Conservation (phyloP, 371 early-diverging fungal species). For the Gilbertella persicaria region DNA sequence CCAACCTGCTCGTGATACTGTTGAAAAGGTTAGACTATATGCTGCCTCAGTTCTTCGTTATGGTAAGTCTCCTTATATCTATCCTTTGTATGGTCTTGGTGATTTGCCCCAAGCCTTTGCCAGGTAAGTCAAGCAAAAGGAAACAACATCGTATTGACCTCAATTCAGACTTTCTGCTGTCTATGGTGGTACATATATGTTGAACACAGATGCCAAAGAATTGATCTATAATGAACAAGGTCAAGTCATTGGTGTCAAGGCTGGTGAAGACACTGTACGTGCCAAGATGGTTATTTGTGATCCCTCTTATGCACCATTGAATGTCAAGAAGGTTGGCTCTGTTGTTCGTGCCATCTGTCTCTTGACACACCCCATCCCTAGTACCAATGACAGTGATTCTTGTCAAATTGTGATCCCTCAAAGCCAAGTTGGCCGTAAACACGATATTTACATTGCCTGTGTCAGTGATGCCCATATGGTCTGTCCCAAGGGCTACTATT, state of each 20-base stretch:
- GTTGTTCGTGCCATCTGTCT: conserved; percentile 96
- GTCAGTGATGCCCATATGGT: conserved; percentile 91
- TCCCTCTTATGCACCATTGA: conserved; percentile 86
- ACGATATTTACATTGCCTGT: conserved; percentile 95
- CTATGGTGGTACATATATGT: conserved; percentile 98
- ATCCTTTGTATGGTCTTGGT: conserved; percentile 99
- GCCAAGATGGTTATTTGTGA: conserved; percentile 93
- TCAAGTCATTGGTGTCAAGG: conserved; percentile 84
- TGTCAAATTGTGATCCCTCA: conserved; percentile 97
- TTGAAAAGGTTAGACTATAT: conserved; percentile 93
- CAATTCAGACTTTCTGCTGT: conserved; percentile 82
- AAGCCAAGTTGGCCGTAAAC: conserved; percentile 89
- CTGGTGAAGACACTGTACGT: conserved; percentile 81
- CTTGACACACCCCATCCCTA: conserved; percentile 91
- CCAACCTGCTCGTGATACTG: conserved; percentile 89
- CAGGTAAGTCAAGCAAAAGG: conserved; percentile 57
- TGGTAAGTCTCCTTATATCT: conserved; percentile 99
- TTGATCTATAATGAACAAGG: conserved; percentile 81
- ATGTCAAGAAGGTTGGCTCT: conserved; percentile 76
- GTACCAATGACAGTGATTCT: conserved; percentile 90
- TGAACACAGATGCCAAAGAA: conserved; percentile 87
- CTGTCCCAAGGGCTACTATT: conserved; percentile 81
- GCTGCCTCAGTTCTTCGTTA: conserved; percentile 92
- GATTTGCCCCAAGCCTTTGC: conserved; percentile 99
- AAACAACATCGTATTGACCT: not conserved